Evolutionary conservation across 352 stramenopile genomes (phyloP).

Genomic region (Pythium guiyangense): DNA sequence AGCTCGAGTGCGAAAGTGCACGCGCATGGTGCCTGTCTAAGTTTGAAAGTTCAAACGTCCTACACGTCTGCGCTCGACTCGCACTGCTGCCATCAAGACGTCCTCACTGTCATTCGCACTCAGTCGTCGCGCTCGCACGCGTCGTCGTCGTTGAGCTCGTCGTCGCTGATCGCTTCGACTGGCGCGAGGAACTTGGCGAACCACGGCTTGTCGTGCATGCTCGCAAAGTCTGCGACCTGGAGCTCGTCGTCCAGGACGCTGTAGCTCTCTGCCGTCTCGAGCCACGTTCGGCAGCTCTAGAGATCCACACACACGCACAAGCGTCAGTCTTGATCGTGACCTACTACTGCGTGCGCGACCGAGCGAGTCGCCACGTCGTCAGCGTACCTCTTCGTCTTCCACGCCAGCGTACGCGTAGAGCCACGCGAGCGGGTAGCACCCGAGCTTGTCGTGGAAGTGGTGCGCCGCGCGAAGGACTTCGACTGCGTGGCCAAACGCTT

Average conservation of each 20-base stretch:
- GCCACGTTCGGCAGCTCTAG: slow-evolving; percentile 63
- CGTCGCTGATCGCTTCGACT: slow-evolving; percentile 21
- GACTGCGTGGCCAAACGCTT: slow-evolving; percentile 44
- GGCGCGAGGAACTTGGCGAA: slow-evolving; percentile 52
- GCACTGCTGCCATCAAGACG: too few relatives aligned
- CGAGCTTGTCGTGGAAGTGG: slow-evolving; percentile 82
- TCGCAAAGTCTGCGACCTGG: slow-evolving; percentile 46
- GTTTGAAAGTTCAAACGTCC: too few relatives aligned
- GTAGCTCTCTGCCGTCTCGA: slow-evolving; percentile 79
- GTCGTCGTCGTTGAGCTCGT: slow-evolving; percentile 15
- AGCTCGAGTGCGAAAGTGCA: too few relatives aligned
- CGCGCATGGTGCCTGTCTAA: too few relatives aligned
- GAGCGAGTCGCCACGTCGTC: background rate
- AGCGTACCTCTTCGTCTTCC: slow-evolving; percentile 50
- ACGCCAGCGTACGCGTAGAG: slow-evolving; percentile 53
- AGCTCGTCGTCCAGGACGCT: slow-evolving; percentile 73
- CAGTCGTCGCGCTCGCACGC: too few relatives aligned
- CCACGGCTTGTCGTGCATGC: slow-evolving; percentile 50
- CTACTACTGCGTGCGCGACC: too few relatives aligned
- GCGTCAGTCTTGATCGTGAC: too few relatives aligned
- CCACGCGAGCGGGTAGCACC: slow-evolving; percentile 66
- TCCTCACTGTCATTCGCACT: too few relatives aligned
- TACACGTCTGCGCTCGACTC: too few relatives aligned
- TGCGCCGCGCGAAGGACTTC: slow-evolving; percentile 64
- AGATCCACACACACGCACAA: background rate